Conservation (phyloP, 371 early-diverging fungal species). For the Syncephalastrum sp. region DNA sequence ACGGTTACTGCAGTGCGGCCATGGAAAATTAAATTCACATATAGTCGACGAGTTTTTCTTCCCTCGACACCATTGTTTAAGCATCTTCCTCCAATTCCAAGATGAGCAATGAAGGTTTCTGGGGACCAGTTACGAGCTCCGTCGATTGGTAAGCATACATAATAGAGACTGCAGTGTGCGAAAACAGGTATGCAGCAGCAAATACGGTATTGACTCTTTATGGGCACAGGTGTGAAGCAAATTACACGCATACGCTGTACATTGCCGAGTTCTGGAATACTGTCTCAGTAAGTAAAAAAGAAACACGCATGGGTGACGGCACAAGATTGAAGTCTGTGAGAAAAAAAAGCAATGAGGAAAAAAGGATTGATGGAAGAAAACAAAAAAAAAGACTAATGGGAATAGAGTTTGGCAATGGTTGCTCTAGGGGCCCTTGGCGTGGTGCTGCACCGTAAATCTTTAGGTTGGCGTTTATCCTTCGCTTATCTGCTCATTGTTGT, state of each 20-base stretch:
- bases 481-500: conserved; percentile 42
- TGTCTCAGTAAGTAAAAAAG: conserved; percentile 26
- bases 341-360: not conserved
- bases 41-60: too few relatives aligned
- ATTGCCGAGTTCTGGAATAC: conserved; percentile 47
- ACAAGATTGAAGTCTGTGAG: not conserved
- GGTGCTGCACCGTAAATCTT: conserved; percentile 27
- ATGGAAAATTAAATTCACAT: too few relatives aligned
- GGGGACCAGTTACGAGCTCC: conserved; percentile 43
- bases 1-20: too few relatives aligned
- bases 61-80: not conserved
- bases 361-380: not conserved
- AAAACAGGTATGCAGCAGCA: not conserved
- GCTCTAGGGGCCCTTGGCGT: conserved; percentile 32
- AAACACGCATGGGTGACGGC: not conserved
- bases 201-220: not conserved
- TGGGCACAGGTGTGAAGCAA: conserved; percentile 32
- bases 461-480: conserved; percentile 35
- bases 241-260: conserved; percentile 29
- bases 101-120: conserved; percentile 24
- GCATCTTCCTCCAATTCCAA: not conserved
- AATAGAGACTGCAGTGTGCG: not conserved
- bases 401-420: conserved; percentile 45
- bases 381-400: not conserved
- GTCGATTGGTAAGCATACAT: conserved; percentile 35